Base-by-base conservation (phyloP, 345 rosid genomes). In the Bruguiera sexangula region DNA sequence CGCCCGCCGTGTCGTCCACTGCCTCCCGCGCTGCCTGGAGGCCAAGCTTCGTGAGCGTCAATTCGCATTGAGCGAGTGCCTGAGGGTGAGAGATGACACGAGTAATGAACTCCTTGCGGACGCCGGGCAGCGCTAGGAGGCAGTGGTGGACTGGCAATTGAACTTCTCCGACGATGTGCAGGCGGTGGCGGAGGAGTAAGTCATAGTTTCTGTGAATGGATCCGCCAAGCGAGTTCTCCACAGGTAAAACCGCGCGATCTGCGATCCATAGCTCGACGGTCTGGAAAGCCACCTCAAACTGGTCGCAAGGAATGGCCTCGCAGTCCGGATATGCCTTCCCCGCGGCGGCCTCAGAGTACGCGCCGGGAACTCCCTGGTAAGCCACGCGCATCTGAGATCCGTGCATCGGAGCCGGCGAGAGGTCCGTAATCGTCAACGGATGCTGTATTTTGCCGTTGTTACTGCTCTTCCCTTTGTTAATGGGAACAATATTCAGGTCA, bases 241-340 rank as follows among this genome's bases (percentile, higher is more conserved):
- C 89, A 0, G 99, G 99, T 8, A 95, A 73, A 36, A 95, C 99
- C 0, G 99, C 99, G 3, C 99, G 89, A 73, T 95, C 98, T 1
- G 99, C 94, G 37, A 95, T 88, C 99, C 99, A 95, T 19, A 88
- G 98, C 94, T 95, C 98, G 8, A 95, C 99, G 0, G 99, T 94
- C 70, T 92, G 92, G 75, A 95, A 95, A 18, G 97, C 99, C 2
- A 90, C 98, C 72, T 95, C 99, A 21, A 95, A 95, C 74, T 95
- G 98, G 74, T 95, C 99, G 53, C 99, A 95, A 6, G 99, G 99
- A 20, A 90, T 89, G 16, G 99, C 92, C 74, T 95, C 92, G 50
- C 99, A 95, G 39, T 87, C 83, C 0, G 97, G 94, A 66, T 92
- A 95, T 5, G 99, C 99, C 78, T 91, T 95, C 6, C 97, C 99